Base-by-base conservation (phyloP, 2,329 filamentous ascomycete genomes). In the Intubia oerlemansii region DNA sequence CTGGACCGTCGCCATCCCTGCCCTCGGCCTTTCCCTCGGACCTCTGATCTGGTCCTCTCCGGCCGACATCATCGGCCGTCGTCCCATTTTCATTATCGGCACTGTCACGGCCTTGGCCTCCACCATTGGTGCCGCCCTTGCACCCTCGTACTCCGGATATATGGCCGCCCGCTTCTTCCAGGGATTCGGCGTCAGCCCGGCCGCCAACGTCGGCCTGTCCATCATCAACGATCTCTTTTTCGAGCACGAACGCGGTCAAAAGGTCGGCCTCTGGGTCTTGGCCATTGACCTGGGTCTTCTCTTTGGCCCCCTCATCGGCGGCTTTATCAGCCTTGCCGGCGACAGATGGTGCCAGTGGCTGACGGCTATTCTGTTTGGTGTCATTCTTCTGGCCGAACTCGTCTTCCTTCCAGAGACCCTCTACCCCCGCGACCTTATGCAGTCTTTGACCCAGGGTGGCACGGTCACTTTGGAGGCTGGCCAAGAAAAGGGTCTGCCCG, bases 101-200 rank as follows among this genome's bases (percentile, higher is more conserved):
- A 39, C 50, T 17, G 42, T 39, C 19, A 37, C 48, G 4, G 47
- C 44, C 20, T 34, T 49, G 23, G 46, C 48, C 26, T 21, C 26
- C 10, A 28, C 26, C 18, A 28, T 28, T 19, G 18, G 26, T 19
- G 19, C 13, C 12, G 37, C 44, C 5, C n/a, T n/a, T n/a, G n/a
- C n/a, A n/a, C n/a, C n/a, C n/a, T 41, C 43, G 17, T 62, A 62
- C 39, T 37, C 42, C 2, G 53, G 53, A 0, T 67, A 67, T 41
- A 63, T 68, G 59, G 55, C 57, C n/a, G 59, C 58, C 2, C 47
- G 64, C 3, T 65, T 67, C 39, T 63, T 67, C 39, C 62, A 68
- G 39, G 63, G 63, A 0, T 48, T 67, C 8, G 62, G 62, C 0
- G 59, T 61, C 10, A 54, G 54, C 24, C 62, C 62, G 5, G 59